Percentiles rank a stretch among this genome's conserved stretches.
These are phyloP conservation scores for Sicyos baderoa DNA, from an alignment of 306 rosid species.

Conservation along the genomic window DNA sequence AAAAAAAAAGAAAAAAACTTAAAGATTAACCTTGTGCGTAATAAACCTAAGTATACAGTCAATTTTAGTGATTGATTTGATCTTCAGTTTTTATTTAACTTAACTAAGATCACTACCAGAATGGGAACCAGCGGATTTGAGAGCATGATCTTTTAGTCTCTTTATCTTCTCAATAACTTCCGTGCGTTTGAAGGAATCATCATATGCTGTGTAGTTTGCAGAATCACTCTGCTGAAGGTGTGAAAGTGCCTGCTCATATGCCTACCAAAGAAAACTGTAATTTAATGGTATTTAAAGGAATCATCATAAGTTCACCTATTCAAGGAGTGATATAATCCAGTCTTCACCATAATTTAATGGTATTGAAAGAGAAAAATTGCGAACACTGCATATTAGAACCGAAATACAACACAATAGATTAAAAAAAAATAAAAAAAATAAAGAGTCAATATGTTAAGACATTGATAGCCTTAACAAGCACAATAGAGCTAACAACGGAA, in stretches of 20 bases:
- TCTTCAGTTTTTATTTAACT: neutral
- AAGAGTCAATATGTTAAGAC: too few species aligned
- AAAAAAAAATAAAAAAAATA: too few species aligned
- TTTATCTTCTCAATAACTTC: conserved; percentile 34
- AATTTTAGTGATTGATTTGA: neutral
- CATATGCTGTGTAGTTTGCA: conserved; percentile 26
- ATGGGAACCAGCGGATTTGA: conserved; percentile 42
- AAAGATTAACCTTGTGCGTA: neutral
- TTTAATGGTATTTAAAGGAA: too few species aligned
- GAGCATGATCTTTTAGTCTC: conserved; percentile 44
- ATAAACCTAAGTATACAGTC: neutral
- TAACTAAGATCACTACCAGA: conserved; percentile 39
- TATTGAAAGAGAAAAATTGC: neutral
- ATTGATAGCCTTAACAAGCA: too few species aligned
- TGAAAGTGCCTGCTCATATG: conserved; percentile 54
- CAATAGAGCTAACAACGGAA: too few species aligned
- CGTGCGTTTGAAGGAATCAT: conserved; percentile 22
- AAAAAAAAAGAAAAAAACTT: too few species aligned
- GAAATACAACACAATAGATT: conserved; percentile 10
- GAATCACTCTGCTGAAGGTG: conserved; percentile 34
- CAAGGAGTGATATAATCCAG: neutral
- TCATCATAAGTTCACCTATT: neutral
- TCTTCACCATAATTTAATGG: neutral
- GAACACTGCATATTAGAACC: neutral
- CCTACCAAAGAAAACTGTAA: conserved; percentile 31